These are phyloP conservation scores for Viola odorata DNA, from an alignment of 345 rosid genomes.

Conservation along the genomic window DNA sequence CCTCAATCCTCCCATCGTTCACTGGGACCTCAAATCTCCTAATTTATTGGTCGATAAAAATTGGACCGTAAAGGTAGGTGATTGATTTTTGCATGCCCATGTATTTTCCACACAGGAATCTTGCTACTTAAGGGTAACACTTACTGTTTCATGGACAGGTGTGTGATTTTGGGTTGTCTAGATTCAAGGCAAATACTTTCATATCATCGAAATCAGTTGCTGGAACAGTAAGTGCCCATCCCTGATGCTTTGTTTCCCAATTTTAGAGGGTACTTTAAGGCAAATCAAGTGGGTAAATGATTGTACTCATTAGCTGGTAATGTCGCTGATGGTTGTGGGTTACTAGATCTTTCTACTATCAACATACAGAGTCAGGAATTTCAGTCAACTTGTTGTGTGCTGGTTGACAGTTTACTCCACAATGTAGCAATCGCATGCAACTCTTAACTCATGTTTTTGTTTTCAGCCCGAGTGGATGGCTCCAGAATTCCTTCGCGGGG, in stretches of 20 bases:
- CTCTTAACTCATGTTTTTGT: conserved; percentile 37
- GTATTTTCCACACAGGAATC: not conserved
- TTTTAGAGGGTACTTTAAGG: too few species aligned
- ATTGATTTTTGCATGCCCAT: not conserved
- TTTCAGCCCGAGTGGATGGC: conserved; percentile 99
- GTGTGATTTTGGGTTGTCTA: conserved; percentile 91
- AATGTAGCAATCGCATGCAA: conserved; percentile 27
- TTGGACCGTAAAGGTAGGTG: conserved; percentile 85
- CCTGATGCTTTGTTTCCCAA: not conserved
- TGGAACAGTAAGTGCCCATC: conserved; percentile 69
- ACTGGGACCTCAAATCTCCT: conserved; percentile 97
- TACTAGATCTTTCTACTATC: too few species aligned
- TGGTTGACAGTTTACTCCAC: conserved; percentile 23
- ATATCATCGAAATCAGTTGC: conserved; percentile 94
- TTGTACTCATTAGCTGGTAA: too few species aligned
- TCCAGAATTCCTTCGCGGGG: conserved; percentile 97
- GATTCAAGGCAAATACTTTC: conserved; percentile 87
- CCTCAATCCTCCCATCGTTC: conserved; percentile 84
- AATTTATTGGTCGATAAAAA: conserved; percentile 92
- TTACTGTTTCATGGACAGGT: conserved; percentile 42
- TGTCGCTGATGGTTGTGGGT: too few species aligned
- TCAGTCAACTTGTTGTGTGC: conserved; percentile 15
- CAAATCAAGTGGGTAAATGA: too few species aligned
- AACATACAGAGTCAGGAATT: conserved; percentile 18
- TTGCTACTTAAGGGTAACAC: conserved; percentile 1